Evolutionary conservation across 257 asterid genomes (phyloP).

Genomic region (Solanum appendiculatum): DNA sequence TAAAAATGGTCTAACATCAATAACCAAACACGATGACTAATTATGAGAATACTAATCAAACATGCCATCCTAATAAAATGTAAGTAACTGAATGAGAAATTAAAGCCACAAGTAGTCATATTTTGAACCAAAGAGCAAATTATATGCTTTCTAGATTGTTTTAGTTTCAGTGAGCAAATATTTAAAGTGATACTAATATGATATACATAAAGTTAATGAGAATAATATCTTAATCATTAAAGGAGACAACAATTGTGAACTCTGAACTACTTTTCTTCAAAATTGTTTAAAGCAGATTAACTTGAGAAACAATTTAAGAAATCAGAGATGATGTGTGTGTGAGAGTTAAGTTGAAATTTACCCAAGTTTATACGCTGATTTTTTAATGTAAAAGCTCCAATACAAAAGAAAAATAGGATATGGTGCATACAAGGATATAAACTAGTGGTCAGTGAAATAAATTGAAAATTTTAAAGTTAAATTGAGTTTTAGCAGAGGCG

Average conservation of each 20-base stretch:
- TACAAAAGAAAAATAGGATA: background rate
- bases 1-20: background rate
- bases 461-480: background rate
- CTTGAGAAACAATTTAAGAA: background rate
- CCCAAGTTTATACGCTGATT: background rate
- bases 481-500: background rate
- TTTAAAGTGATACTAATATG: background rate
- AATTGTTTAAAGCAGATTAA: background rate
- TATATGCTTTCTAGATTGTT: background rate
- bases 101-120: background rate
- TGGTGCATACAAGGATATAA: background rate
- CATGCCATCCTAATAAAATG: background rate
- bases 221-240: background rate
- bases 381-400: background rate
- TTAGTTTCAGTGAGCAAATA: background rate
- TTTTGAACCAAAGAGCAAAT: background rate
- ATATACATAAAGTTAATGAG: background rate
- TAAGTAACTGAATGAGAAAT: no score
- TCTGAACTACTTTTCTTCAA: background rate
- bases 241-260: background rate
- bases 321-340: background rate
- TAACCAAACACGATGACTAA: background rate
- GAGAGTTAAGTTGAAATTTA: background rate
- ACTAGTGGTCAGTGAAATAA: background rate
- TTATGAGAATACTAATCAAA: background rate